phyloP scores from a whole-genome alignment of 2,329 filamentous ascomycete genomes.

The Pseudogymnoascus sp. region DNA sequence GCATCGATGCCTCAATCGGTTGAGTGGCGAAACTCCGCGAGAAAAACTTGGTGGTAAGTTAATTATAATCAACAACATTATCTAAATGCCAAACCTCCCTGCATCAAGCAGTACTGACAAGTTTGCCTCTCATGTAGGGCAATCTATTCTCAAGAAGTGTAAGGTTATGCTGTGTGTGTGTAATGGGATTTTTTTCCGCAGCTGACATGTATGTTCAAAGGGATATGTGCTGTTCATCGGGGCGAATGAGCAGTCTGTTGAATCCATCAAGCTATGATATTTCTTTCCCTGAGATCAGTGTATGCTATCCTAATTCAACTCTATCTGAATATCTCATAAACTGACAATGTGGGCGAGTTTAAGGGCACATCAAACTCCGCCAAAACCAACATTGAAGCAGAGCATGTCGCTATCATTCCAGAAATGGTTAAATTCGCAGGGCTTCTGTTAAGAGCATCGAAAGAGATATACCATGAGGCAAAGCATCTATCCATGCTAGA shows the following conservation, averaged over 20 bases:
- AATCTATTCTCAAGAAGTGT: conserved; percentile 13
- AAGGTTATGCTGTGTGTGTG: conserved; percentile 10
- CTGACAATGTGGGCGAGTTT: neutral
- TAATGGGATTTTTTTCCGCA: neutral
- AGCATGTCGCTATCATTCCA: neutral
- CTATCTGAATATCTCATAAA: neutral
- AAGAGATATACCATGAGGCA: neutral
- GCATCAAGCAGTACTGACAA: neutral
- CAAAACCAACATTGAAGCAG: neutral
- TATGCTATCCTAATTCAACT: neutral
- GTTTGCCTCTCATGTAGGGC: neutral
- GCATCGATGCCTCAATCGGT: neutral
- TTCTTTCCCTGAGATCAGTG: neutral
- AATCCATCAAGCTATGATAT: neutral
- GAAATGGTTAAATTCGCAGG: neutral
- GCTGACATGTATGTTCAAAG: neutral
- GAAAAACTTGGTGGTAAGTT: neutral
- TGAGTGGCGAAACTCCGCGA: neutral
- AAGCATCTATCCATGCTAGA: neutral
- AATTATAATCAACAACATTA: neutral
- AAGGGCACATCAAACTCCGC: neutral
- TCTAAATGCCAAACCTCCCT: neutral
- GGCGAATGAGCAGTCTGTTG: neutral
- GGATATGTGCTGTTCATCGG: neutral
- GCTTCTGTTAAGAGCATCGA: neutral